Evolutionary conservation across 768 basidiomycete species (phyloP).

Genomic region (Lanmaoa pseudosensibilis): DNA sequence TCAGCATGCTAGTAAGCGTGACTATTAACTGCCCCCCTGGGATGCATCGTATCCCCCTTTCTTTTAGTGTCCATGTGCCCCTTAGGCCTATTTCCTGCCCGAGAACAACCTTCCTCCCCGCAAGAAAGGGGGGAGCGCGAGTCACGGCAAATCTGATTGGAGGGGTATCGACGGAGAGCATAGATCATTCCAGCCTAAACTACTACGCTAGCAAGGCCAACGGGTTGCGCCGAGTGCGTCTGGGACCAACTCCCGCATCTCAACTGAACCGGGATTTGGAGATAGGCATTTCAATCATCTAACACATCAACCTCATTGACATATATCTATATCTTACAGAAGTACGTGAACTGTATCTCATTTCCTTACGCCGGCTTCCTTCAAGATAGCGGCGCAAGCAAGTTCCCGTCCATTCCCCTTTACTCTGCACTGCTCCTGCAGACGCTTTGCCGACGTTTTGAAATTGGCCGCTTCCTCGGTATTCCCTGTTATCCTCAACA

Average conservation of each 20-base stretch:
- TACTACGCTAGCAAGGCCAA: background rate
- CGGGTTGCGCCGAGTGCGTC: background rate
- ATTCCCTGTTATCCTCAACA: slow-evolving; percentile 5
- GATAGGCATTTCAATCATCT: background rate
- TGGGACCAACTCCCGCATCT: slow-evolving; percentile 13
- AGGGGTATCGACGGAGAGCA: background rate
- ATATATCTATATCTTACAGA: no score
- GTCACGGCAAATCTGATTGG: no score
- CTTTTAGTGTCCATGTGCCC: no score
- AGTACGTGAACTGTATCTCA: background rate
- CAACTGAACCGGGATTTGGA: slow-evolving; percentile 19
- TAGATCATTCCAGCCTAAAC: background rate
- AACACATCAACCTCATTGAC: background rate
- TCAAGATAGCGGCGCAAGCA: background rate
- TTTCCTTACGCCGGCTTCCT: background rate
- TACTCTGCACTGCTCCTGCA: background rate
- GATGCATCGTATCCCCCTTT: no score
- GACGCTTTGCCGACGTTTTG: background rate
- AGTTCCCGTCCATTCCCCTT: slow-evolving; percentile 12
- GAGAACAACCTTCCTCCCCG: no score
- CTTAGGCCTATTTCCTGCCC: no score
- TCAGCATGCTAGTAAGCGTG: no score
- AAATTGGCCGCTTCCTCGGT: slow-evolving; percentile 1
- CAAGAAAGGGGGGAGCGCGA: no score
- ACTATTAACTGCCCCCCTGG: no score